Conservation (phyloP, 306 rosid genomes). For the Alnus rubra region DNA sequence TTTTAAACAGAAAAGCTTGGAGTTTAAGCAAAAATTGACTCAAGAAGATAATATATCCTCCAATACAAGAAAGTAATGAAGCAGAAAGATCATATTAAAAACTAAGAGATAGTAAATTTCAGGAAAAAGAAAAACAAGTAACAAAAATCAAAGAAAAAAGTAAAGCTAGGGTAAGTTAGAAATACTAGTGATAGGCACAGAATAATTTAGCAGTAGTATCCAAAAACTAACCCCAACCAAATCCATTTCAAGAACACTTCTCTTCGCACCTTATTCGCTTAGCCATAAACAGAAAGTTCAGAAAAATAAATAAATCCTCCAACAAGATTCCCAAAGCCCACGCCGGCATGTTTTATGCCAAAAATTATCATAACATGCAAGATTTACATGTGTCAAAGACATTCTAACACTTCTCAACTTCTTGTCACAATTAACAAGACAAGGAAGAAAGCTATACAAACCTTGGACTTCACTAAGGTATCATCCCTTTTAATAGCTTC, state of each 20-base stretch:
- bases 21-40: not conserved
- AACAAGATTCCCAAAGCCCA: conserved; percentile 2
- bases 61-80: not conserved
- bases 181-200: not conserved
- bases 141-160: not conserved
- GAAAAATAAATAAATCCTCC: not conserved
- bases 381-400: not conserved
- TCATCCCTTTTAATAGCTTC: conserved; percentile 45
- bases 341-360: not conserved
- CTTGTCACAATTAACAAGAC: conserved; percentile 13
- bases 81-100: not conserved
- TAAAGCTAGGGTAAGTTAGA: not conserved
- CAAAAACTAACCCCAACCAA: not conserved
- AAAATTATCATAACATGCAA: not conserved
- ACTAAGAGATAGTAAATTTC: not conserved
- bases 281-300: not conserved
- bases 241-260: not conserved
- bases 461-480: conserved; percentile 60
- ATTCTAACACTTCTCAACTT: not conserved
- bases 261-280: not conserved
- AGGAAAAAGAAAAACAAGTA: not conserved
- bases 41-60: not conserved
- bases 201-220: not conserved
- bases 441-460: conserved; percentile 32
- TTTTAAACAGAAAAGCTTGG: not conserved